Conservation (phyloP, 2,329 filamentous ascomycete species). For the Diaporthe sp. region DNA sequence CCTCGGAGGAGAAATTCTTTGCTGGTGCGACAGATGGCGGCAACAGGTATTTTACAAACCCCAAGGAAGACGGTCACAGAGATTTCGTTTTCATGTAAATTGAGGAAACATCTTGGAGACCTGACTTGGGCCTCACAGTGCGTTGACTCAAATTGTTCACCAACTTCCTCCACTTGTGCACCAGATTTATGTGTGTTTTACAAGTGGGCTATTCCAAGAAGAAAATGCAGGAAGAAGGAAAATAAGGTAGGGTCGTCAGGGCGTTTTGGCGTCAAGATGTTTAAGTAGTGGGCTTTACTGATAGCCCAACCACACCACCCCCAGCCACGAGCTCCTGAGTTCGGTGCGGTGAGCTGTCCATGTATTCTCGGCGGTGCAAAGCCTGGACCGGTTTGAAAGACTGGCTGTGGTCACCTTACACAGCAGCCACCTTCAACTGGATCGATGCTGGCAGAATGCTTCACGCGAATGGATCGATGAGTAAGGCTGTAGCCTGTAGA, state of each 20-base stretch:
- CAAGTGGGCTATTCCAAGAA: too few species aligned
- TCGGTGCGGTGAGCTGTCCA: background rate
- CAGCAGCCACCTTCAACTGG: background rate
- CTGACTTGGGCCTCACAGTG: background rate
- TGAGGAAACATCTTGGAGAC: background rate
- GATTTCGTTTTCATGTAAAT: background rate
- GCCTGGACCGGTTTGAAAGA: background rate
- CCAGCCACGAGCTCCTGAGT: too few species aligned
- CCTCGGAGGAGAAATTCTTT: background rate
- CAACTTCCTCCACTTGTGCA: too few species aligned
- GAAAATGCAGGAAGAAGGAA: too few species aligned
- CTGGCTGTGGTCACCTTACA: background rate
- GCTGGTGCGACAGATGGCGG: background rate
- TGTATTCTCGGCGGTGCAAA: background rate
- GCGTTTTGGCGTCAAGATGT: too few species aligned
- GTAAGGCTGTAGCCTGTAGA: too few species aligned
- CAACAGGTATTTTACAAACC: background rate
- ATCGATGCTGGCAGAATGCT: background rate
- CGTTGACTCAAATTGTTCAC: too few species aligned
- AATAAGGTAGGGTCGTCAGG: too few species aligned
- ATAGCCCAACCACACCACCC: too few species aligned
- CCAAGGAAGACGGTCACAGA: background rate
- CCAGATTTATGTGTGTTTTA: too few species aligned
- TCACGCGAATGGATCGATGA: background rate
- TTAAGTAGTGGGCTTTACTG: too few species aligned